Conservation (phyloP, 2,329 filamentous ascomycete genomes). For the Fusarium sp. region DNA sequence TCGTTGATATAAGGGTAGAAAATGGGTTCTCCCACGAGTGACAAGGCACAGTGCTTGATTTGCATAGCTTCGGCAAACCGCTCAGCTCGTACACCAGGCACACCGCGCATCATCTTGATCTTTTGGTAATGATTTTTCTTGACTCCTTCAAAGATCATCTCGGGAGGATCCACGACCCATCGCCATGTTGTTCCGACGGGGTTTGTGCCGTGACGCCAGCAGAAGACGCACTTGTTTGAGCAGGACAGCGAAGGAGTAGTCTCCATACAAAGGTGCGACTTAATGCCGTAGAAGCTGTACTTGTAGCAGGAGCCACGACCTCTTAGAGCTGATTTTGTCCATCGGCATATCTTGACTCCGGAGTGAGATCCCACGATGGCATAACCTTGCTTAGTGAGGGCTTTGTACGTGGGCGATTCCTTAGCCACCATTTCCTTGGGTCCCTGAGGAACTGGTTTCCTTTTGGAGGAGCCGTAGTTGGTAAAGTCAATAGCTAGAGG, state of each 20-base stretch:
- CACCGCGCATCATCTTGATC: conserved; percentile 96
- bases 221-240: conserved; percentile 99
- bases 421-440: conserved; percentile 95
- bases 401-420: conserved; percentile 86
- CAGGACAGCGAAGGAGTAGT: conserved; percentile 95
- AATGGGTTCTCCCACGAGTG: conserved; percentile 95
- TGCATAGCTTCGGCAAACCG: conserved; percentile 92
- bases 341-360: conserved; percentile 97
- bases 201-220: conserved; percentile 98
- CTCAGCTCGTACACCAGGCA: conserved; percentile 92
- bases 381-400: conserved; percentile 96
- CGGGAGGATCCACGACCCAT: conserved; percentile 92
- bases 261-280: conserved; percentile 98
- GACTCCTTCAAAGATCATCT: conserved; percentile 89
- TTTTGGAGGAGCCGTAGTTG: conserved; percentile 70
- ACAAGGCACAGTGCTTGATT: conserved; percentile 93
- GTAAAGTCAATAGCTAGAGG: conserved; percentile 90
- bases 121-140: conserved; percentile 95
- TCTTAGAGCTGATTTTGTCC: conserved; percentile 96
- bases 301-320: conserved; percentile 98
- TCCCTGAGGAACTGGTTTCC: conserved; percentile 58
- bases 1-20: conserved; percentile 99
- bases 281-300: conserved; percentile 96
- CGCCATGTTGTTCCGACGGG: conserved; percentile 97
- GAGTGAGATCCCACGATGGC: conserved; percentile 95